phyloP scores from a whole-genome alignment of 495 filamentous ascomycete genomes.

The Penicillium pulvis region DNA sequence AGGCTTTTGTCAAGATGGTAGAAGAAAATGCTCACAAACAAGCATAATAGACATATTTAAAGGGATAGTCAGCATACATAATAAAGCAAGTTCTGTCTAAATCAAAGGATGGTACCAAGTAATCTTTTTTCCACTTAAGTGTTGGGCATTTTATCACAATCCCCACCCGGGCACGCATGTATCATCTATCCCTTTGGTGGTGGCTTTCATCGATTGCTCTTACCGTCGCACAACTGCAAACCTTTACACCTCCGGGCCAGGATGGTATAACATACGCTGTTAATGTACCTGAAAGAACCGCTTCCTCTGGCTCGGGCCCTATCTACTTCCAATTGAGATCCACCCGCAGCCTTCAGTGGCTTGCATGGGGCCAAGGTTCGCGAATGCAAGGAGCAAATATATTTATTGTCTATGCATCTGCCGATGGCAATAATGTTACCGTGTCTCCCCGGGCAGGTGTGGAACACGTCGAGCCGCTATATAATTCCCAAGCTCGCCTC shows the following conservation, averaged over 20 bases:
- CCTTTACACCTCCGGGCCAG: conserved; percentile 28
- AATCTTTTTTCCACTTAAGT: too few species aligned
- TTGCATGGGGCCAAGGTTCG: conserved; percentile 63
- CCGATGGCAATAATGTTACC: conserved; percentile 55
- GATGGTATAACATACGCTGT: conserved; percentile 34
- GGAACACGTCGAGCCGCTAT: conserved; percentile 54
- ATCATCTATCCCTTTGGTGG: too few species aligned
- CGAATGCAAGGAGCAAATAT: conserved; percentile 66
- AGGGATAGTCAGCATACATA: too few species aligned
- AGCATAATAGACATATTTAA: too few species aligned
- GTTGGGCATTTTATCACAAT: too few species aligned
- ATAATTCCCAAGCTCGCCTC: conserved; percentile 51
- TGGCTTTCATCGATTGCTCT: background rate
- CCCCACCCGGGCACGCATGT: too few species aligned
- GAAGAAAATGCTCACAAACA: too few species aligned
- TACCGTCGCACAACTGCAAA: conserved; percentile 27
- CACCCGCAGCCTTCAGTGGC: conserved; percentile 61
- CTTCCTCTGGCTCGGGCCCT: conserved; percentile 28
- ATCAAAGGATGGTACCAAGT: too few species aligned
- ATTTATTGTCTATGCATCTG: conserved; percentile 68
- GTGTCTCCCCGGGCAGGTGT: conserved; percentile 60
- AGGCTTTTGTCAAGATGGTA: too few species aligned
- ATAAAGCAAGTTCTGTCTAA: too few species aligned
- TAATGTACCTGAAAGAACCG: conserved; percentile 32
- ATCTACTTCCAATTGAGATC: conserved; percentile 68